Percentiles rank a stretch among this genome's conserved stretches.
These are phyloP conservation scores for Wickerhamomyces canadensis DNA, from an alignment of 805 yeast genomes.

Conservation along the genomic window DNA sequence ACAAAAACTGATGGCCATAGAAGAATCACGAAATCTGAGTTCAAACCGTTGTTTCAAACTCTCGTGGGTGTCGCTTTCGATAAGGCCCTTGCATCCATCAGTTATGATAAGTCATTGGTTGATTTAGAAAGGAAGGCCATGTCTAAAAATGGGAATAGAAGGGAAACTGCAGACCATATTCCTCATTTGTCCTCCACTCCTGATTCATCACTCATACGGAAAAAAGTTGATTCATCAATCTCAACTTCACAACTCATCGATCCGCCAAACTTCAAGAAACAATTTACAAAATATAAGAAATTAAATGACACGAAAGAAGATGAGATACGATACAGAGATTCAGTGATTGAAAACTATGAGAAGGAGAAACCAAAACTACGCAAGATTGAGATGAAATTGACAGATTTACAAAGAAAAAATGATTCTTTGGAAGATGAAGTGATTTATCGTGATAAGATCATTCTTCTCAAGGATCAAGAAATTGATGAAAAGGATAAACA, in stretches of 20 bases:
- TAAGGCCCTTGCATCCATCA: slow-evolving; percentile 21
- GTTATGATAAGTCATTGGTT: slow-evolving; percentile 7
- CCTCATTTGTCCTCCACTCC: too few relatives aligned
- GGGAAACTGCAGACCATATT: too few relatives aligned
- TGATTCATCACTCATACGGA: not conserved
- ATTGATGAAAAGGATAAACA: slow-evolving; percentile 6
- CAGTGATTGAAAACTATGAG: slow-evolving; percentile 18
- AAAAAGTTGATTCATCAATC: not conserved
- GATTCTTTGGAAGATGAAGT: slow-evolving; percentile 20
- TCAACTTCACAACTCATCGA: slow-evolving; percentile 2
- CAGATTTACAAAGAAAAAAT: slow-evolving; percentile 4
- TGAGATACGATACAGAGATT: slow-evolving; percentile 22
- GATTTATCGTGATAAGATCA: slow-evolving; percentile 17
- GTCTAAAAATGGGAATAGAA: not conserved
- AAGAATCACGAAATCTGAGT: slow-evolving; percentile 28
- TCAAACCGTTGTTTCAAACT: slow-evolving; percentile 25
- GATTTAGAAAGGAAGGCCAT: slow-evolving; percentile 1
- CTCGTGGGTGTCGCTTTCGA: slow-evolving; percentile 28
- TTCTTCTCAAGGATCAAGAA: slow-evolving; percentile 11
- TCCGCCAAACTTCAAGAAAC: slow-evolving; percentile 18
- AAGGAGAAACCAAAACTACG: slow-evolving; percentile 6
- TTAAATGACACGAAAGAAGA: slow-evolving; percentile 20
- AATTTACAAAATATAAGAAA: slow-evolving; percentile 15
- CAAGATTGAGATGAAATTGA: slow-evolving; percentile 5
- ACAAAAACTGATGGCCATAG: slow-evolving; percentile 24